Percentiles rank a stretch among this genome's conserved stretches.
Conservation (phyloP, 306 rosid genomes). For the Malus sylvestris region DNA sequence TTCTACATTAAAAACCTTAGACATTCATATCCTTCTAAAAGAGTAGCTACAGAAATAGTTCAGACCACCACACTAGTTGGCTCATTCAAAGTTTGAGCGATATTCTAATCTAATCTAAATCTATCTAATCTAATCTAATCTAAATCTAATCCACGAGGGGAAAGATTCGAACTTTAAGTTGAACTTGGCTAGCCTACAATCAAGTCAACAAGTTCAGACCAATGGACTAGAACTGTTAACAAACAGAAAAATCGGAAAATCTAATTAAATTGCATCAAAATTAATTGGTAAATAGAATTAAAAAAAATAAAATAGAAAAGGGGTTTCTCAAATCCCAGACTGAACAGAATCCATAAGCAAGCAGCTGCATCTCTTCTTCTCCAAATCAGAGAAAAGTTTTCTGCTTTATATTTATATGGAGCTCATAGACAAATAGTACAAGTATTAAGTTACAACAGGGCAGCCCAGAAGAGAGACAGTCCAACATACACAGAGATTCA, state of each 20-base stretch:
- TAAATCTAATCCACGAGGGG: no score
- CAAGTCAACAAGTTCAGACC: no score
- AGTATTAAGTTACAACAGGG: not conserved
- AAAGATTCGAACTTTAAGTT: no score
- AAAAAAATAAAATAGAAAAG: no score
- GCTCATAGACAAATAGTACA: not conserved
- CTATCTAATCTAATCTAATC: no score
- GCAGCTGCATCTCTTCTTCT: not conserved
- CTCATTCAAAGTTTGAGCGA: no score
- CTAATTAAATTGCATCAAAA: no score
- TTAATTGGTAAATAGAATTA: no score
- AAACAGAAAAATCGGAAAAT: not conserved
- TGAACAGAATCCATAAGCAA: not conserved
- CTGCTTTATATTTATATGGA: not conserved
- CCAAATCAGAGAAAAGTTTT: not conserved
- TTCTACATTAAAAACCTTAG: not conserved
- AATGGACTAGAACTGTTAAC: no score
- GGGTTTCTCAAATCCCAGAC: no score
- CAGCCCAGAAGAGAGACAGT: not conserved
- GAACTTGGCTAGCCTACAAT: no score
- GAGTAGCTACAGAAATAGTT: not conserved
- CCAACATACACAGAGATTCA: not conserved
- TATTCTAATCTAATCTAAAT: no score
- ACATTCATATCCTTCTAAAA: not conserved
- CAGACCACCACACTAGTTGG: not conserved